Evolutionary conservation across 495 filamentous ascomycete genomes (phyloP).

Genomic region (Aspergillus avenaceus): DNA sequence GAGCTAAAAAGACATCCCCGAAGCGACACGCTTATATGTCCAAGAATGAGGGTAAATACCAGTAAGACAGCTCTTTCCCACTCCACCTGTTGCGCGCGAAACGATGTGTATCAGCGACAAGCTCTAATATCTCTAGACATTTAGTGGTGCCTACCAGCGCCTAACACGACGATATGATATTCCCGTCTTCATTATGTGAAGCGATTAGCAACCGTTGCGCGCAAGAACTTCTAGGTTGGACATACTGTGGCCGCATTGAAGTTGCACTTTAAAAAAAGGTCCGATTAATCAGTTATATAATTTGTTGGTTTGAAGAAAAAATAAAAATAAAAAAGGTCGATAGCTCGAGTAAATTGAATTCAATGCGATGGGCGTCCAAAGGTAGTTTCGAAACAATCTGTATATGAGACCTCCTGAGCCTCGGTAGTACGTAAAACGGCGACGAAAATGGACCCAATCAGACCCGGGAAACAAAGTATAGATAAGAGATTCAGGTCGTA

Average conservation of each 20-base stretch:
- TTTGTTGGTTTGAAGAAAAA: too few species aligned
- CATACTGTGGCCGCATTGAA: conserved; percentile 54
- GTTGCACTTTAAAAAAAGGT: conserved; percentile 3
- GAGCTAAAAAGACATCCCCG: conserved; percentile 1
- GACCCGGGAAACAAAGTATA: background rate
- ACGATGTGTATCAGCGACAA: conserved; percentile 6
- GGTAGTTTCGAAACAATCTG: too few species aligned
- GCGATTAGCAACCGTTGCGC: conserved; percentile 21
- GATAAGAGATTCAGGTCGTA: background rate
- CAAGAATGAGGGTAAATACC: conserved; percentile 50
- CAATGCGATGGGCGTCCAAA: too few species aligned
- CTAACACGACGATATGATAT: conserved; percentile 89
- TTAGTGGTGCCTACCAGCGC: conserved; percentile 60
- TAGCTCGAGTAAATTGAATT: too few species aligned
- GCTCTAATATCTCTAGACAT: conserved; percentile 3
- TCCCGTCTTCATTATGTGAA: conserved; percentile 55
- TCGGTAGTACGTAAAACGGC: background rate
- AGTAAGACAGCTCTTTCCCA: conserved; percentile 97
- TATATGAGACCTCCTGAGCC: background rate
- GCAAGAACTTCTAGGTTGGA: conserved; percentile 5
- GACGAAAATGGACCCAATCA: conserved; percentile 3
- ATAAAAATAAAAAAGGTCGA: background rate
- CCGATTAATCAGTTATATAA: too few species aligned
- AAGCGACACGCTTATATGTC: too few species aligned
- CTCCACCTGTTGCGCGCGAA: conserved; percentile 63